Conservation (phyloP, 2,329 filamentous ascomycete genomes). For the Blastomyces parvus region DNA sequence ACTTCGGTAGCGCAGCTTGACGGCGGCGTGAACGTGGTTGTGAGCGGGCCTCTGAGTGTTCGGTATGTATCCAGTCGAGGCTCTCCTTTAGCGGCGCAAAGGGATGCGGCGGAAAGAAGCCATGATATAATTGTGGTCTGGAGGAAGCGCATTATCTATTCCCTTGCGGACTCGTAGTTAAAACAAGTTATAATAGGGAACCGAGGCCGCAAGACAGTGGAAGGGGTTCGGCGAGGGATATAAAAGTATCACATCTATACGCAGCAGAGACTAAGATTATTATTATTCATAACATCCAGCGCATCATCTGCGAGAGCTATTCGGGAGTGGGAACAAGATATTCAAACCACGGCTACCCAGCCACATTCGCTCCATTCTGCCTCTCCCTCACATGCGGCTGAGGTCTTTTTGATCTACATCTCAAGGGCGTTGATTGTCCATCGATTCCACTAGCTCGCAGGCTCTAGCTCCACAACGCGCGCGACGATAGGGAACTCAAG, state of each 20-base stretch:
- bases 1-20: neutral
- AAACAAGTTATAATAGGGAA: too few relatives aligned
- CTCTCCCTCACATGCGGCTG: neutral
- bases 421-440: neutral
- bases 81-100: neutral
- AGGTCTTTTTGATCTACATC: neutral
- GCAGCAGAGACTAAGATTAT: neutral
- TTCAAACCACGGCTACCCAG: neutral
- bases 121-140: neutral
- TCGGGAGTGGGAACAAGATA: neutral
- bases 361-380: too few relatives aligned
- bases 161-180: too few relatives aligned
- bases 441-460: neutral
- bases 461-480: neutral
- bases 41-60: neutral
- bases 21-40: conserved; percentile 1
- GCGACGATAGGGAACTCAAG: neutral
- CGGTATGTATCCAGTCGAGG: neutral
- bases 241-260: neutral
- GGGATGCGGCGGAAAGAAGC: neutral
- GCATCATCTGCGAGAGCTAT: too few relatives aligned
- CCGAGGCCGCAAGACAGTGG: neutral
- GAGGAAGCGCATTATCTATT: neutral
- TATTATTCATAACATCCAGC: too few relatives aligned
- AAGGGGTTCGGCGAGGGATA: neutral